Conservation (phyloP, 1,139 yeast genomes). For the Zygosaccharomyces pseudobailii region DNA sequence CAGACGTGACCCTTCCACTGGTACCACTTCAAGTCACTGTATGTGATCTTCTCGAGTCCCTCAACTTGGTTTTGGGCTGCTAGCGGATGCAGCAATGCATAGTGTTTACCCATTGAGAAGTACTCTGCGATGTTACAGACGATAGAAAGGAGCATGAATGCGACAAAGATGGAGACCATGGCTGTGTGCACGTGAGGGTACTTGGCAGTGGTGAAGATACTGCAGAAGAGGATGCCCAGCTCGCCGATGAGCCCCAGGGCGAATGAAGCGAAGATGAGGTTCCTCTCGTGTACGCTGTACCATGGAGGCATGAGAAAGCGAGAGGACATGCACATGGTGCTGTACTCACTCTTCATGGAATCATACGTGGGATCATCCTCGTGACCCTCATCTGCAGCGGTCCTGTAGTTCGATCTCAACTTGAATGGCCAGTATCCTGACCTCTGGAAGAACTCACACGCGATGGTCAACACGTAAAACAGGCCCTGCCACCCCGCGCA, state of each 20-base stretch:
- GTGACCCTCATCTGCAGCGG: constrained; percentile 12
- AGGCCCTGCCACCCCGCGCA: constrained; percentile 77
- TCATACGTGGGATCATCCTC: constrained; percentile 5
- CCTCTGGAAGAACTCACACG: constrained; percentile 34
- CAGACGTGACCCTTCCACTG: constrained; percentile 30
- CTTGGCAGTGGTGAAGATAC: constrained; percentile 64
- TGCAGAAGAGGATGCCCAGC: constrained; percentile 67
- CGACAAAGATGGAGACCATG: constrained; percentile 72
- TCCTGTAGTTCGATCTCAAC: constrained; percentile 11
- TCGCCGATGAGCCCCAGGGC: constrained; percentile 57
- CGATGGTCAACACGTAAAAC: constrained; percentile 59
- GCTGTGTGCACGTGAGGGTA: constrained; percentile 59
- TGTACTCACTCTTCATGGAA: constrained; percentile 14
- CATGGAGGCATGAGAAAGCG: constrained; percentile 35
- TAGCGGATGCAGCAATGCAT: constrained; percentile 35
- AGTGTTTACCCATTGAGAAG: constrained; percentile 55
- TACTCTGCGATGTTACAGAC: constrained; percentile 58
- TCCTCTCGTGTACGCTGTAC: constrained; percentile 37
- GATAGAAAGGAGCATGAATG: constrained; percentile 62
- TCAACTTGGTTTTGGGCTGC: constrained; percentile 12
- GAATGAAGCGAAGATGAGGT: constrained; percentile 34
- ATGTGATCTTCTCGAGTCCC: constrained; percentile 2
- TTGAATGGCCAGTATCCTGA: constrained; percentile 25
- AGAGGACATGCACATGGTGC: constrained; percentile 13
- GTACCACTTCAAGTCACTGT: constrained; percentile 40